A percentile compares a stretch with the other conserved stretches of the same genome.
Evolutionary conservation across 345 rosid species (phyloP).

Genomic region (Lumnitzera littorea): DNA sequence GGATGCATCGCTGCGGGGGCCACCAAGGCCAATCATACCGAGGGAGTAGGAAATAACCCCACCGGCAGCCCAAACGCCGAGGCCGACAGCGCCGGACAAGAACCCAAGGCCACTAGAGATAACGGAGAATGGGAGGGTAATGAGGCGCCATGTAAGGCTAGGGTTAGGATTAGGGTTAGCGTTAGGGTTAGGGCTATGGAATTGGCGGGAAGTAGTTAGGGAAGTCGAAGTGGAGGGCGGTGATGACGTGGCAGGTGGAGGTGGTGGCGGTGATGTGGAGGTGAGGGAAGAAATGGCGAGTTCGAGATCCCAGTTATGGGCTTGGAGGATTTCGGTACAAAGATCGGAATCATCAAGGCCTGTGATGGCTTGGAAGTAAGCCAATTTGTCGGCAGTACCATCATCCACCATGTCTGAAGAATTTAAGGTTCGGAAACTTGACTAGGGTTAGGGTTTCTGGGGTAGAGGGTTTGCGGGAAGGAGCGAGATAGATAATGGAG

Average conservation of each 20-base stretch:
- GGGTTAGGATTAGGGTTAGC: conserved; percentile 33
- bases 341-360: conserved; percentile 89
- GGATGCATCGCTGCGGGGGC: conserved; percentile 22
- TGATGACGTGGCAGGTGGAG: conserved; percentile 13
- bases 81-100: conserved; percentile 80
- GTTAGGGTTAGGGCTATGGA: conserved; percentile 6
- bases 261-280: conserved; percentile 16
- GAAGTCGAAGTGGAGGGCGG: conserved; percentile 10
- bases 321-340: conserved; percentile 92
- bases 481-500: too few species aligned
- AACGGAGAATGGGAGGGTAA: conserved; percentile 75
- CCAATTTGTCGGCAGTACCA: conserved; percentile 80
- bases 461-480: too few species aligned
- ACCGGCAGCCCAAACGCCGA: conserved; percentile 95
- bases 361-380: conserved; percentile 86
- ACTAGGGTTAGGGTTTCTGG: too few species aligned
- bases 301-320: conserved; percentile 97
- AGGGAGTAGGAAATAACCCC: conserved; percentile 81
- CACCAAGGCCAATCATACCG: conserved; percentile 70
- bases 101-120: conserved; percentile 84
- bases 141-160: conserved; percentile 71
- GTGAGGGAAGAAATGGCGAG: conserved; percentile 93
- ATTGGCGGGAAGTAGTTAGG: conserved; percentile 18
- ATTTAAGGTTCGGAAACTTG: neutral
- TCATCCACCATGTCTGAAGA: conserved; percentile 30